A percentile compares a stretch with the other conserved stretches of the same genome.
Evolutionary conservation across 306 rosid species (phyloP).

Genomic region (Acmispon strigosus): DNA sequence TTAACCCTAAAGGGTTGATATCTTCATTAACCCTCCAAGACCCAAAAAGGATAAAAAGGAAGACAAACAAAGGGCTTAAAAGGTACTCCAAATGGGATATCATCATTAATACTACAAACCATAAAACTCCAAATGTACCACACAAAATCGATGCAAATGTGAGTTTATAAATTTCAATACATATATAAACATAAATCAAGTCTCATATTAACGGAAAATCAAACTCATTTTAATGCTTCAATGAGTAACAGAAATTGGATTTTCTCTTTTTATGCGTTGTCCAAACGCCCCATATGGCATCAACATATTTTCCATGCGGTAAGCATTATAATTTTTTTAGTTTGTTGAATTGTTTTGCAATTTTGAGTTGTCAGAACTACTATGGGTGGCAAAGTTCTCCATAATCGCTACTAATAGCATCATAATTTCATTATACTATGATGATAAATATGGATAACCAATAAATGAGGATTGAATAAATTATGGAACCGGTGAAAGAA

Average conservation of each 20-base stretch:
- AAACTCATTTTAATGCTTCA: not conserved
- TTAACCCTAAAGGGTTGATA: constrained; percentile 19
- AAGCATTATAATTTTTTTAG: not conserved
- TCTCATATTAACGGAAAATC: too few species aligned
- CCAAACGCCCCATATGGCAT: constrained; percentile 23
- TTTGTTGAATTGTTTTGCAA: too few species aligned
- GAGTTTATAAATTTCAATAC: too few species aligned
- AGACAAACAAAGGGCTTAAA: not conserved
- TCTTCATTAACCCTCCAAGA: not conserved
- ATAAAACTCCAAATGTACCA: not conserved
- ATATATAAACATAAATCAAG: too few species aligned
- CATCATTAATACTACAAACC: not conserved
- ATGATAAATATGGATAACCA: not conserved
- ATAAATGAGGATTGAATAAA: constrained; percentile 11
- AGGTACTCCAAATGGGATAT: not conserved
- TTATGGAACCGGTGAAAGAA: not conserved
- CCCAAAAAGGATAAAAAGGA: not conserved
- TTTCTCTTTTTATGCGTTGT: constrained; percentile 17
- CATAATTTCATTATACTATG: too few species aligned
- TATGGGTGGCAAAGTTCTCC: too few species aligned
- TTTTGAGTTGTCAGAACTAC: too few species aligned
- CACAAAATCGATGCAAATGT: too few species aligned
- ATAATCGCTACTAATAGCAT: too few species aligned
- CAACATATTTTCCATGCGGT: constrained; percentile 20
- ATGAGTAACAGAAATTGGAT: not conserved